Conservation (phyloP, 768 basidiomycete species). For the Suillus weaverae region DNA sequence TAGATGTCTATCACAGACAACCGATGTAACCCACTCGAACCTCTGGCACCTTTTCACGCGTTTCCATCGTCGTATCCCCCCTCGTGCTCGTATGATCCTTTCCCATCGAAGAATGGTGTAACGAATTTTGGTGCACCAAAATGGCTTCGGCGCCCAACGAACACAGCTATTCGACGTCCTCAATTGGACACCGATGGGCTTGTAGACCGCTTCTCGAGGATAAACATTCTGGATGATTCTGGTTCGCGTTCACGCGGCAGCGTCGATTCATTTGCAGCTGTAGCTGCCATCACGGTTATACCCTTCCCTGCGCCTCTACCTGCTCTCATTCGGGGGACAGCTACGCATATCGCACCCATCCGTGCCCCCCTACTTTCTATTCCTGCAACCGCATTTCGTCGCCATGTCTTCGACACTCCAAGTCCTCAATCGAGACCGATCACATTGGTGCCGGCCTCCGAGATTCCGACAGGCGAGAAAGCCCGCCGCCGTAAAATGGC, state of each 20-base stretch:
- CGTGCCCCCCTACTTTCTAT: conserved; percentile 7
- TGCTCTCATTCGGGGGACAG: conserved; percentile 11
- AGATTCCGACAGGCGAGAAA: background rate
- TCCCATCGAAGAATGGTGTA: conserved; percentile 12
- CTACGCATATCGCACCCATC: background rate
- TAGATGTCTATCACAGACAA: background rate
- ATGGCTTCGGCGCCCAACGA: conserved; percentile 13
- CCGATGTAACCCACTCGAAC: conserved; percentile 8
- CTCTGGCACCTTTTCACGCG: conserved; percentile 20
- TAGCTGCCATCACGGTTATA: conserved; percentile 14
- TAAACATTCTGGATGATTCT: conserved; percentile 14
- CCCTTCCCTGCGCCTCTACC: conserved; percentile 19
- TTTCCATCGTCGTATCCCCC: conserved; percentile 26
- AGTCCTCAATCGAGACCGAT: conserved; percentile 16
- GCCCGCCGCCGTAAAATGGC: conserved; percentile 18
- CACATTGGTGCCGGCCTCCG: conserved; percentile 13
- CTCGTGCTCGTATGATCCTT: conserved; percentile 16
- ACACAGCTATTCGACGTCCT: background rate
- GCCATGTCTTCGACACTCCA: conserved; percentile 20
- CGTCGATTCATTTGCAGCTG: conserved; percentile 8
- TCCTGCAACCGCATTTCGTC: conserved; percentile 11
- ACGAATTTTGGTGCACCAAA: conserved; percentile 1
- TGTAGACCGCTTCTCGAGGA: conserved; percentile 11
- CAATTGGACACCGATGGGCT: conserved; percentile 6
- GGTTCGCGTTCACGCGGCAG: background rate